These are phyloP conservation scores for Obba rivulosa DNA, from an alignment of 768 basidiomycete species.

Conservation along the genomic window DNA sequence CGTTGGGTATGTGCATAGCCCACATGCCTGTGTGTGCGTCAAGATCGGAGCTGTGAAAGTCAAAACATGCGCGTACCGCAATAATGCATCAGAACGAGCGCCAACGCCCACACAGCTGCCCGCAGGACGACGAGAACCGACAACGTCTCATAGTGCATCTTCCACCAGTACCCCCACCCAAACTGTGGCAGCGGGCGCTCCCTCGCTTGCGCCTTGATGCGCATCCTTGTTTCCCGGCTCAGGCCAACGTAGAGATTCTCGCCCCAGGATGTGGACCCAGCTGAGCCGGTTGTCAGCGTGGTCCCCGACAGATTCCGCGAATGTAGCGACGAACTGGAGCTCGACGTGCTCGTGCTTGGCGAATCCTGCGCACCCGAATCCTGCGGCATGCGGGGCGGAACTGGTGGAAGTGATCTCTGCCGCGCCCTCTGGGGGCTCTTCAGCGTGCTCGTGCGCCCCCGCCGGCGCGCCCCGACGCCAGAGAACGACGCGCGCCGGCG, in stretches of 20 bases:
- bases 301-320: constrained; percentile 12
- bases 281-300: constrained; percentile 10
- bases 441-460: neutral
- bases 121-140: constrained; percentile 14
- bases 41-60: neutral
- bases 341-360: constrained; percentile 8
- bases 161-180: constrained; percentile 20
- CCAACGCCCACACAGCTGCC: constrained; percentile 21
- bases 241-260: constrained; percentile 20
- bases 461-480: neutral
- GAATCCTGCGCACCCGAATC: neutral
- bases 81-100: constrained; percentile 26
- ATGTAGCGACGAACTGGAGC: constrained; percentile 9
- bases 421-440: neutral
- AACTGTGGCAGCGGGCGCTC: constrained; percentile 20
- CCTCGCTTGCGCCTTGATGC: constrained; percentile 21
- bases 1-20: constrained; percentile 24
- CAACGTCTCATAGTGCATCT: constrained; percentile 14
- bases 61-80: constrained; percentile 14
- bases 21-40: constrained; percentile 18
- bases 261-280: constrained; percentile 16
- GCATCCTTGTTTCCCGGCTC: constrained; percentile 20
- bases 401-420: constrained; percentile 1
- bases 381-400: neutral
- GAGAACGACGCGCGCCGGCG: neutral